Conservation (phyloP, 352 stramenopile species). For the Phytophthora constricta region DNA sequence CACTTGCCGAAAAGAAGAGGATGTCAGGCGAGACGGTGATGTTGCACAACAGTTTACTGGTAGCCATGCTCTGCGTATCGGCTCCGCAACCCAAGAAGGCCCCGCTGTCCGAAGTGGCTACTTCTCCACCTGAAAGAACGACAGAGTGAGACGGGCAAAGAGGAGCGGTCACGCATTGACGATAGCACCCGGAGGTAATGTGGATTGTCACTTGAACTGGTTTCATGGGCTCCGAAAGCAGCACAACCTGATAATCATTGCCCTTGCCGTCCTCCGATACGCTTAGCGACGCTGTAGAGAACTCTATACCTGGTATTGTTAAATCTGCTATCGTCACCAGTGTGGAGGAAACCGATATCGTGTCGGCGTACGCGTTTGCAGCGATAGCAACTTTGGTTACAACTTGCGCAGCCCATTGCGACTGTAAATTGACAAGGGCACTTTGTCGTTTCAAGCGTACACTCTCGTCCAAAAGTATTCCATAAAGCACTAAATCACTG, state of each 20-base stretch:
- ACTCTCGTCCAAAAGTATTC: constrained; percentile 5
- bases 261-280: constrained; percentile 71
- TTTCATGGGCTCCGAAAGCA: constrained; percentile 68
- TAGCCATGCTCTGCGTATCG: constrained; percentile 24
- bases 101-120: constrained; percentile 1
- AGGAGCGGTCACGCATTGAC: constrained; percentile 38
- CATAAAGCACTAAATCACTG: constrained; percentile 29
- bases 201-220: constrained; percentile 55
- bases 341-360: constrained; percentile 26
- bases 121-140: constrained; percentile 11
- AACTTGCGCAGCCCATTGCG: constrained; percentile 49
- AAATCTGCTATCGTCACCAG: constrained; percentile 48
- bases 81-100: constrained; percentile 34
- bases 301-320: constrained; percentile 66
- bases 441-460: constrained; percentile 17
- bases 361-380: constrained; percentile 38
- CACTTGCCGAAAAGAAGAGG: constrained; percentile 52
- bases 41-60: constrained; percentile 57
- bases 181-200: constrained; percentile 65
- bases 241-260: constrained; percentile 77
- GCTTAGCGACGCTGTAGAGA: constrained; percentile 67
- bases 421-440: constrained; percentile 35
- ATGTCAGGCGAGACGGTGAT: constrained; percentile 59
- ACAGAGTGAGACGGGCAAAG: constrained; percentile 46
- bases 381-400: constrained; percentile 26